These are phyloP conservation scores for Fusarium pseudoanthophilum DNA, from an alignment of 2,329 filamentous ascomycete genomes.

Conservation along the genomic window DNA sequence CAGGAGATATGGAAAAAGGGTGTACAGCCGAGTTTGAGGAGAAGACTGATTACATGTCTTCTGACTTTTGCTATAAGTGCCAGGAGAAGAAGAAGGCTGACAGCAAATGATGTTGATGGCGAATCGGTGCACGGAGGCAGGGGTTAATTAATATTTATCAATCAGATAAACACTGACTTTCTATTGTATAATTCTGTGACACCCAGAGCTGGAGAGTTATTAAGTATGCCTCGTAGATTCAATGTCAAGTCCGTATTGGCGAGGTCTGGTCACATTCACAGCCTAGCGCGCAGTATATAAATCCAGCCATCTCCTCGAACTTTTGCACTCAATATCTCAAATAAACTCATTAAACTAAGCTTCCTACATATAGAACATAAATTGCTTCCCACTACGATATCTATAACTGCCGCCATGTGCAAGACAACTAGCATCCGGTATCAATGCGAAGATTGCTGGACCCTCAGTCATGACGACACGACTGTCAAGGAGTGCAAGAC, in stretches of 20 bases:
- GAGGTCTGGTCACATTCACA: too few species aligned
- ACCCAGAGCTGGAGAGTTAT: accelerated
- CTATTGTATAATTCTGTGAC: accelerated
- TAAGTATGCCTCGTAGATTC: too few species aligned
- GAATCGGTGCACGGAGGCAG: accelerated
- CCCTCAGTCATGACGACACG: neutral
- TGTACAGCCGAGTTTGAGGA: neutral
- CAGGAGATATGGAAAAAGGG: neutral
- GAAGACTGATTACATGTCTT: neutral
- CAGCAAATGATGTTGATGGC: neutral
- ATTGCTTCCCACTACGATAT: accelerated
- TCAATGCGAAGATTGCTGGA: neutral
- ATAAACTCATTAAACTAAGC: neutral
- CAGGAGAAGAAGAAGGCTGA: neutral
- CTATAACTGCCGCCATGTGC: neutral
- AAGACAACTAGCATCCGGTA: neutral
- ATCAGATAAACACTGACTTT: too few species aligned
- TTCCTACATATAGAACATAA: too few species aligned
- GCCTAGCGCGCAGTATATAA: neutral
- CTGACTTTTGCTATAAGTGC: neutral
- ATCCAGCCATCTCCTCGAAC: too few species aligned
- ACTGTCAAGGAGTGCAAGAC: neutral
- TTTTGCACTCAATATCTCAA: too few species aligned
- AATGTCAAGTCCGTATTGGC: too few species aligned
- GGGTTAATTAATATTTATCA: too few species aligned